Conservation (phyloP, 352 stramenopile species). For the Phytopythium montanum region DNA sequence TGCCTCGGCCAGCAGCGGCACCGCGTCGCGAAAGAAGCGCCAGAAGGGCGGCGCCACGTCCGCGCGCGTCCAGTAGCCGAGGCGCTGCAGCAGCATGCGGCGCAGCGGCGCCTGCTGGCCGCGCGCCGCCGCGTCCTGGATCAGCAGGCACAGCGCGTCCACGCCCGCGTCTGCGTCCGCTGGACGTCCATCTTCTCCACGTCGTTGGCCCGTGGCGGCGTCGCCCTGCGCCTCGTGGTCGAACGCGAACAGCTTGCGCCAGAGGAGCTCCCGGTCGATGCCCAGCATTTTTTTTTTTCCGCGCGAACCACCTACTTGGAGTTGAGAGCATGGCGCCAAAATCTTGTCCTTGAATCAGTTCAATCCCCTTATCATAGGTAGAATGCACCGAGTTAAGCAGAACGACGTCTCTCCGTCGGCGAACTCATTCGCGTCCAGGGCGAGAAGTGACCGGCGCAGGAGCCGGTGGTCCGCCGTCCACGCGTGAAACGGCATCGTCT, state of each 20-base stretch:
- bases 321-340: not conserved
- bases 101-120: constrained; percentile 41
- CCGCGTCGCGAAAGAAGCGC: constrained; percentile 43
- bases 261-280: constrained; percentile 61
- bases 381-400: not conserved
- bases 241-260: constrained; percentile 68
- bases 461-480: not conserved
- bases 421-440: not conserved
- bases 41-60: constrained; percentile 66
- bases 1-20: constrained; percentile 12
- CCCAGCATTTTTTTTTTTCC: constrained; percentile 24
- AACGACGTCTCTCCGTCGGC: not conserved
- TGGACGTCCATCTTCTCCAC: not conserved
- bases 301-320: not conserved
- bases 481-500: not conserved
- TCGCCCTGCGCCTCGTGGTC: constrained; percentile 19
- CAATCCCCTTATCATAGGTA: not conserved
- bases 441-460: not conserved
- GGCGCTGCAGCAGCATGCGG: constrained; percentile 53
- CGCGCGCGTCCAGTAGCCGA: constrained; percentile 58
- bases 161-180: not conserved
- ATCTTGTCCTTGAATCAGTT: not conserved
- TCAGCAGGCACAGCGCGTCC: constrained; percentile 23
- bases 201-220: not conserved
- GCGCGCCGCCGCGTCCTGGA: constrained; percentile 32